Base-by-base conservation (phyloP, 768 basidiomycete species). In the Boletellus ananas region DNA sequence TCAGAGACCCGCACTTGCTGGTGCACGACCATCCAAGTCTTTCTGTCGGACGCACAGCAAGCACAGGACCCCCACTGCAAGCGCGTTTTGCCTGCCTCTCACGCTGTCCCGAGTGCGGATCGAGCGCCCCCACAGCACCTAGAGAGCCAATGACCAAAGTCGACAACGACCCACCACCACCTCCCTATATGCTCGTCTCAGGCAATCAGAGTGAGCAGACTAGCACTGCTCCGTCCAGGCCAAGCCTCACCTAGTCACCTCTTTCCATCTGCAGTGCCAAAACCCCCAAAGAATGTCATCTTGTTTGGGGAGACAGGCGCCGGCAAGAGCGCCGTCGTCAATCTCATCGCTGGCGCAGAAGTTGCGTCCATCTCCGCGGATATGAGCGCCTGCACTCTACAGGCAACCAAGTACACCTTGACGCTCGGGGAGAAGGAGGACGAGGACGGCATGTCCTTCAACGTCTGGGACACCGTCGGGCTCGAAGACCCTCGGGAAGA, bases 281-380 rank as follows among this genome's bases (percentile, higher is more conserved):
- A 17, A 17, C 34, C 12, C 10, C 11, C 29, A 2, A 23, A 23
- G 2, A 52, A 48, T 16, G 11, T 52, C 4, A 37, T 52, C n/a
- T 7, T 52, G n/a, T 52, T 52, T 18, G 51, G 51, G 3, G 45
- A 51, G 45, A 51, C 51, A 1, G 51, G 45, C 3, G 42, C 42
- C 1, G 45, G 50, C 6, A 51, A 51, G n/a, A 51, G 45, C 6
- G 39, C 51, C 0, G 40, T 51, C 29, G 18, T 51, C 5, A 47
- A 51, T 20, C 40, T 51, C 34, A 9, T 51, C 1, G 27, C 40
- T 12, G 45, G 35, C 12, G n/a, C 34, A 3, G 29, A 51, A 18
- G 16, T 51, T 9, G 45, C 45, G 1, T 5, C n/a, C 9, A 47
- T 34, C 20, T 41, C 51, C 16, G 14, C 18, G 9, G 29, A 35